Base-by-base conservation (phyloP, 2,329 filamentous ascomycete genomes). In the Diaporthe sp. region DNA sequence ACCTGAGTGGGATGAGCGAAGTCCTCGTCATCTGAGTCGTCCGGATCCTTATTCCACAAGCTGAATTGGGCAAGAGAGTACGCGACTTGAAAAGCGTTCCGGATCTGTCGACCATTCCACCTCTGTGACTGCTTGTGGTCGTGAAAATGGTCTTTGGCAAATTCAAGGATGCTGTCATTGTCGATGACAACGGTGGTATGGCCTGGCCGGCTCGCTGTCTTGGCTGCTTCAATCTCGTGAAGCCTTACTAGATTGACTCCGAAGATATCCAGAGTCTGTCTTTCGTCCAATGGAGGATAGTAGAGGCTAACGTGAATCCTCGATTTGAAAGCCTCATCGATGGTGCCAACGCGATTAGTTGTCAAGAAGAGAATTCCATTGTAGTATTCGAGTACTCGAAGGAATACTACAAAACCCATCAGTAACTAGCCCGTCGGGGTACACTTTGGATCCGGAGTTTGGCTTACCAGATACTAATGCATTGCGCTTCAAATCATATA, bases 261-360 rank as follows among this genome's bases (percentile, higher is more conserved):
- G 72, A 80, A 83, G 25, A 83, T 78, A 44, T 80, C 76, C 1
- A 76, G 35, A 0, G 80, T 79, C 27, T 79, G 70, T 0, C 75
- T 13, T 35, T 75, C 51, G 35, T 78, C 71, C 6, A 83, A 77
- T 1, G 58, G 68, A 13, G 77, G 81, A 71, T 84, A 85, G 61
- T 81, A 82, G 0, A 85, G 78, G 17, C 77, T 81, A 10, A 84
- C 74, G 61, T 86, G 82, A 35, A 87, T 81, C 0, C 84, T 80
- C 0, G 84, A 85, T 50, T 80, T 80, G 76, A 86, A 86, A 2
- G 85, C 85, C 63, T 86, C 84, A 73, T 88, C 86, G n/a, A 88
- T 82, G 8, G 79, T 78, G 1, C 84, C 84, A 1, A 86, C 83
- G 2, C 85, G 82, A 77, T 87, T 88, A 10, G 85, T 87, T 0